Evolutionary conservation across 768 basidiomycete species (phyloP).

Genomic region (Grammothele lineata): DNA sequence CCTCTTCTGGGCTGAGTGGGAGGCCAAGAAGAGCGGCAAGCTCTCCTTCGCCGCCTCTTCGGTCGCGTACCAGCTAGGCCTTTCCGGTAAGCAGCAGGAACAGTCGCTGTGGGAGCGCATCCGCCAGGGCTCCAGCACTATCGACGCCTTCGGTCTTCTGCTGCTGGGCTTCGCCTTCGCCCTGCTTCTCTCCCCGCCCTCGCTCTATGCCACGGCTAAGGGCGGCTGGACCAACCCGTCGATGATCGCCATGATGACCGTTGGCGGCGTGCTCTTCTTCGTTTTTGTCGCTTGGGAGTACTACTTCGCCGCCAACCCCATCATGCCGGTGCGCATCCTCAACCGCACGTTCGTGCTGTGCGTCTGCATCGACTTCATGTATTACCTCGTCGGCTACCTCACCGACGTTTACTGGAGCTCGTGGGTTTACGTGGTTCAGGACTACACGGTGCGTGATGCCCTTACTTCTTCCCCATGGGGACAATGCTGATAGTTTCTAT

Average conservation of each 20-base stretch:
- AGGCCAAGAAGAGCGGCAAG: neutral
- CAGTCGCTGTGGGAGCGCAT: neutral
- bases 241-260: conserved; percentile 19
- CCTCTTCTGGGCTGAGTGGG: neutral
- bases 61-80: neutral
- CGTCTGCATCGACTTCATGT: neutral
- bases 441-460: conserved; percentile 1
- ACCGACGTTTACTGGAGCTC: conserved; percentile 20
- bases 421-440: conserved; percentile 18
- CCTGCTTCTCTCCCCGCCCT: conserved; percentile 17
- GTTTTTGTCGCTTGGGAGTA: conserved; percentile 22
- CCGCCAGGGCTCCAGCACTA: conserved; percentile 12
- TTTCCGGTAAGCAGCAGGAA: neutral
- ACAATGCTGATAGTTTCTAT: neutral
- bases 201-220: conserved; percentile 9
- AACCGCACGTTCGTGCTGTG: conserved; percentile 24
- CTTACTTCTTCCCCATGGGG: neutral
- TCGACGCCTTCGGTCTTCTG: conserved; percentile 17
- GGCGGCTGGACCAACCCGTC: conserved; percentile 13
- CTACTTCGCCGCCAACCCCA: conserved; percentile 21
- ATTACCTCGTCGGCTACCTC: neutral
- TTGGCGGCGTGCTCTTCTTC: conserved; percentile 16
- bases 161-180: conserved; percentile 16
- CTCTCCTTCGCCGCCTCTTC: neutral
- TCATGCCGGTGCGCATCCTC: conserved; percentile 25